Percentiles rank a stretch among this genome's conserved stretches.
Conservation (phyloP, 2,329 filamentous ascomycete genomes). For the Clonostachys rosea region DNA sequence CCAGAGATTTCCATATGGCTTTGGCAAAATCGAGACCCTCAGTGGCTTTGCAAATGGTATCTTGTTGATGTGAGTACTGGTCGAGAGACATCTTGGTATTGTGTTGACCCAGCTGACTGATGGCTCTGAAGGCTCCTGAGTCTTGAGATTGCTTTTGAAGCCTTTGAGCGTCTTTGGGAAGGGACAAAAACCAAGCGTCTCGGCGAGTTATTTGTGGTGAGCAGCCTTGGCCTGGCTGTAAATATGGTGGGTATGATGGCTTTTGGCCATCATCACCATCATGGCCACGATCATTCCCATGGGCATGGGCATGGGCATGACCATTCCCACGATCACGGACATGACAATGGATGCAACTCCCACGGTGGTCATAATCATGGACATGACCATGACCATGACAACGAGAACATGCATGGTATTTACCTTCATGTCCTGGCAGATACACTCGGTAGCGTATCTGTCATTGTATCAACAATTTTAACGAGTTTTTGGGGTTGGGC, state of each 20-base stretch:
- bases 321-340: slow-evolving; percentile 31
- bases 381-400: slow-evolving; percentile 56
- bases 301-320: slow-evolving; percentile 31
- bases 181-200: slow-evolving; percentile 81
- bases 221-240: slow-evolving; percentile 77
- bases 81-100: no score
- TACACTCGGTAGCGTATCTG: slow-evolving; percentile 88
- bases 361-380: slow-evolving; percentile 29
- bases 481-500: slow-evolving; percentile 88
- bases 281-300: slow-evolving; percentile 30
- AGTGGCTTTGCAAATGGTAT: slow-evolving; percentile 96
- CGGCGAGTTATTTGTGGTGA: slow-evolving; percentile 83
- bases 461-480: slow-evolving; percentile 85
- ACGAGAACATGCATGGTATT: slow-evolving; percentile 97
- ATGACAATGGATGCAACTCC: slow-evolving; percentile 17
- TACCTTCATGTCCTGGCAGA: slow-evolving; percentile 95
- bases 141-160: slow-evolving; percentile 93
- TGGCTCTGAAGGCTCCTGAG: slow-evolving; percentile 67
- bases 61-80: slow-evolving; percentile 69
- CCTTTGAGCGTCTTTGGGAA: slow-evolving; percentile 79
- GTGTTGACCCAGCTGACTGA: background rate
- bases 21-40: slow-evolving; percentile 93
- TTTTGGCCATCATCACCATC: slow-evolving; percentile 64
- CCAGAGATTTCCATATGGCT: slow-evolving; percentile 85
- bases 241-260: slow-evolving; percentile 90